Evolutionary conservation across 2,329 filamentous ascomycete genomes (phyloP), one percentile per base, ranked within the genome.

Genomic region (Coleophoma cylindrospora): DNA sequence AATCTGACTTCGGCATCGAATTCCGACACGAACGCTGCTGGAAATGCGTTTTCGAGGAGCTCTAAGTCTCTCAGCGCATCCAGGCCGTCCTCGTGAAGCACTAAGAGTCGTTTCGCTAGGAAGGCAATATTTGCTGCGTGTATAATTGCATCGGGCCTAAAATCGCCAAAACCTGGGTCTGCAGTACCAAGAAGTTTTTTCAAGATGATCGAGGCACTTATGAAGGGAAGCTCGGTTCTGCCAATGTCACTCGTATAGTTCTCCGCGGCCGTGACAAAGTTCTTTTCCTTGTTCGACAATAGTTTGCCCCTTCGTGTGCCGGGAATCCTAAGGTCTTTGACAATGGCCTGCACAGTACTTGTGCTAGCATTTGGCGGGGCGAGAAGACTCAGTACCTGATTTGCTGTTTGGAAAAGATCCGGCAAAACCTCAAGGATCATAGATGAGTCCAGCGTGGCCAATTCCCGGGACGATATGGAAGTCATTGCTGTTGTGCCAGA

Each of bases 71-170:
- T 47, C 7, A 50, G 40, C 4, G 57, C 54, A 22, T 43, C 40
- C 17, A 54, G 50, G 34, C 51, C 50, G 32, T 55, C 54, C 36
- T 54, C 49, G 8, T 55, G 41, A 2, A 63, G 61, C 4, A 69
- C 60, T 5, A 72, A 58, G 21, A 74, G 53, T 15, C 70, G 65
- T 13, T 60, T 61, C 8, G 63, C 53, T 4, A 67, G 45, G 13
- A 65, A 59, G 3, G 72, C 71, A 36, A 77, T 58, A 56, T 77
- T 77, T 12, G 71, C 69, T 34, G 66, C 63, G 49, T 73, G 63
- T 5, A 77, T 50, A 17, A 73, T 58, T 3, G 66, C 61, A 40
- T 65, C 64, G 10, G 67, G 68, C 9, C 59, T 64, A 59, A 67
- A 73, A 9, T 14, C 53, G 13, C 41, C 57, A 36, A 34, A 59